These are phyloP conservation scores for Detonula confervacea DNA, from an alignment of 352 stramenopile species.

Conservation along the genomic window DNA sequence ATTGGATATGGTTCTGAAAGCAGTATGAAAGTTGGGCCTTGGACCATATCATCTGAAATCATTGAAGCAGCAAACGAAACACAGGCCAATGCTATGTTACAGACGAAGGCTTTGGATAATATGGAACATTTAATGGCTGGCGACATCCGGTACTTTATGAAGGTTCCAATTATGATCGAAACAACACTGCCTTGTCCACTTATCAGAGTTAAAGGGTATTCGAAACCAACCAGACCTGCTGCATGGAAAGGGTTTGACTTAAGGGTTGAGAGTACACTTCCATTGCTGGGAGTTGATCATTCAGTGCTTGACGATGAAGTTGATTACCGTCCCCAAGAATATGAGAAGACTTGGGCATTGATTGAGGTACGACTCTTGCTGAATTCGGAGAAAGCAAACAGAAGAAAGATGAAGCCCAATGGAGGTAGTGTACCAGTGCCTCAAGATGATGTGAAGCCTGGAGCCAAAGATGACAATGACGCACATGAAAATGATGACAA, in stretches of 20 bases:
- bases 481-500: too few species aligned
- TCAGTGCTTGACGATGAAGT: slow-evolving; percentile 4
- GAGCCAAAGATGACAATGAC: not conserved
- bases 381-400: not conserved
- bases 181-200: slow-evolving; percentile 42
- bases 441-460: not conserved
- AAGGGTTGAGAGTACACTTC: slow-evolving; percentile 78
- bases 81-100: slow-evolving; percentile 35
- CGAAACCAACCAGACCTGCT: slow-evolving; percentile 54
- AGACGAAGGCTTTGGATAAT: slow-evolving; percentile 59
- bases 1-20: slow-evolving; percentile 40
- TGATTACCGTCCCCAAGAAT: slow-evolving; percentile 3
- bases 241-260: slow-evolving; percentile 80
- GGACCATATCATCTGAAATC: slow-evolving; percentile 58
- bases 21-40: slow-evolving; percentile 37
- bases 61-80: slow-evolving; percentile 26
- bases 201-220: slow-evolving; percentile 62
- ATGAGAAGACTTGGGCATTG: slow-evolving; percentile 28
- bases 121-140: slow-evolving; percentile 79
- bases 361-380: slow-evolving; percentile 26
- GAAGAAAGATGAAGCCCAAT: not conserved
- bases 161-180: slow-evolving; percentile 39
- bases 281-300: slow-evolving; percentile 64
- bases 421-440: not conserved
- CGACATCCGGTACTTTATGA: slow-evolving; percentile 68